Evolutionary conservation across 768 basidiomycete genomes (phyloP), one percentile per base, ranked within the genome.

Genomic region (Infundibulicybe gibba): DNA sequence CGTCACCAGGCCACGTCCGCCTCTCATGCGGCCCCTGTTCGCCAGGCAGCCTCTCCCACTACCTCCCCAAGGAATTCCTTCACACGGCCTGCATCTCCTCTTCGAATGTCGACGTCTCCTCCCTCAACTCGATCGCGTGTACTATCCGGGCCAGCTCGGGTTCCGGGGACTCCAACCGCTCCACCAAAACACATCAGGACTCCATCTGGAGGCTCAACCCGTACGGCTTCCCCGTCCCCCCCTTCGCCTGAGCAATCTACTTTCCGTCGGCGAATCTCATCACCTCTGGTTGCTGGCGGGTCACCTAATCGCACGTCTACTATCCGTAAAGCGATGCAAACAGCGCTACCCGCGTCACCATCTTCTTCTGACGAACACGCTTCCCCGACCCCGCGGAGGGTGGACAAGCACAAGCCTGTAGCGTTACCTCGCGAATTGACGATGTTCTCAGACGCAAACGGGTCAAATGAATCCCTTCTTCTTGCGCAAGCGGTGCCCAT

Each of bases 1-100:
- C 77, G 85, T 44, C 90, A 92, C 61, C 88, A 90, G 61, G 87
- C 89, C 5, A 91, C 87, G 8, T 87, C 89, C 41, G 70, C 77
- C 13, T 72, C 87, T 31, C 79, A 87, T 54, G 71, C 76, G 6
- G 67, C 74, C 25, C 71, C 83, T 38, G 61, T 62, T 38, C 67
- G 70, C 53, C 76, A 72, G 14, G 62, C 75, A 17, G 65, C 59
- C 40, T 79, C 72, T 21, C 74, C 77, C 1, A 65, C 51, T 44
- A 65, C 57, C 46, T 70, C 67, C 44, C 74, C 64, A 43, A 74
- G 58, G 49, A 61, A 59, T 14, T 61, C 63, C 19, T 49, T 56
- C 9, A 53, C 69, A 17, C 75, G 76, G 25, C 72, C 81, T 13
- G 58, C 70, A 3, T 76, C 80, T 32, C 75, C 81, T 21, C 58